A percentile compares a stretch with the other conserved stretches of the same genome.
These are phyloP conservation scores for Pisolithus sp. DNA, from an alignment of 768 basidiomycete genomes.

Conservation along the genomic window DNA sequence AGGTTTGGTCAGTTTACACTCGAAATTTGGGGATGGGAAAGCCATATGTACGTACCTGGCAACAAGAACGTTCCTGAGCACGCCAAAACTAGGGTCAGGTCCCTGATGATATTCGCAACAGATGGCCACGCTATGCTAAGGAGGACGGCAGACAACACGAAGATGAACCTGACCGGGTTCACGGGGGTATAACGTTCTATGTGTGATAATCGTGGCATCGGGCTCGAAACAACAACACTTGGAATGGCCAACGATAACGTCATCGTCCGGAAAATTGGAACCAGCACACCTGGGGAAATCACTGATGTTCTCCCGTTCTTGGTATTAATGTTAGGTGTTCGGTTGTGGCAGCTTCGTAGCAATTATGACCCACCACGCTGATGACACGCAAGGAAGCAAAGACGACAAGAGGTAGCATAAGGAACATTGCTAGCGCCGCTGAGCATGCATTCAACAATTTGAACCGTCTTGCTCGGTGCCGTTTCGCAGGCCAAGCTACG, in stretches of 20 bases:
- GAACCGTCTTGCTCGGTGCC: conserved; percentile 50
- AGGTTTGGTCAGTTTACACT: neutral
- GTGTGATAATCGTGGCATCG: conserved; percentile 44
- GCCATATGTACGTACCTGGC: conserved; percentile 38
- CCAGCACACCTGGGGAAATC: conserved; percentile 3
- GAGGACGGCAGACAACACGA: conserved; percentile 35
- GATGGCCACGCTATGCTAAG: conserved; percentile 42
- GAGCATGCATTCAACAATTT: conserved; percentile 48
- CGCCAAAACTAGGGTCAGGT: conserved; percentile 43
- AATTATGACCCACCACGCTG: conserved; percentile 29
- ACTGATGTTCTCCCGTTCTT: conserved; percentile 4
- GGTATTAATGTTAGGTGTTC: conserved; percentile 8
- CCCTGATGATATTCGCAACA: conserved; percentile 37
- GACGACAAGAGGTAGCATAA: conserved; percentile 54
- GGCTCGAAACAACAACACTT: conserved; percentile 49
- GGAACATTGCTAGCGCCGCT: conserved; percentile 38
- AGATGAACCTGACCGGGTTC: conserved; percentile 40
- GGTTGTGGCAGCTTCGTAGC: conserved; percentile 16
- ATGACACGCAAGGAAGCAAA: conserved; percentile 40
- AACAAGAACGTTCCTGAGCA: conserved; percentile 55
- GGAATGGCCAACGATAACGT: conserved; percentile 58
- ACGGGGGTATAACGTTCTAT: conserved; percentile 30
- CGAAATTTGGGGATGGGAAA: neutral
- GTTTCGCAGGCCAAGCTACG: conserved; percentile 27
- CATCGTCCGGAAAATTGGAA: conserved; percentile 37